Evolutionary conservation across 148 eudicot species (phyloP).

Genomic region (Amaranthus cruentus): DNA sequence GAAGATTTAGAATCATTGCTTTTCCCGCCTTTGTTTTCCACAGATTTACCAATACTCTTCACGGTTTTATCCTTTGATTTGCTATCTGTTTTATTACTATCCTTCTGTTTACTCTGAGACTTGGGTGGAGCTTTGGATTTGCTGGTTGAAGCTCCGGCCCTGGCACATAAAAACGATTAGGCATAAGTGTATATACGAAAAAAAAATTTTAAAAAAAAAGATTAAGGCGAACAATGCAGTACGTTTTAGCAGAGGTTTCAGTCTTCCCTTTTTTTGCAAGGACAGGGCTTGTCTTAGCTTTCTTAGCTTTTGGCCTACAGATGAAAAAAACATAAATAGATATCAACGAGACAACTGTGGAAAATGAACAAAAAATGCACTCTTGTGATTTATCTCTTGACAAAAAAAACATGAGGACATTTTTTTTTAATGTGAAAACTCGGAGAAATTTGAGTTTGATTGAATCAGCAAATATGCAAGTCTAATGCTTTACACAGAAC

Average conservation of each 20-base stretch:
- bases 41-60: conserved; percentile 35
- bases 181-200: not conserved
- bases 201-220: not conserved
- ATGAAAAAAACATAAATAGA: not conserved
- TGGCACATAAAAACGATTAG: not conserved
- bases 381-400: not conserved
- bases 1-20: conserved; percentile 26
- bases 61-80: conserved; percentile 33
- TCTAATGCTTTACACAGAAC: not conserved
- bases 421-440: not conserved
- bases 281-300: conserved; percentile 38
- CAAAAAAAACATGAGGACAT: not conserved
- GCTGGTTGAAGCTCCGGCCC: conserved; percentile 42
- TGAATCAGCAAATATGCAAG: not conserved
- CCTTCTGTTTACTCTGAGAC: conserved; percentile 20
- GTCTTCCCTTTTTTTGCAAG: conserved; percentile 34
- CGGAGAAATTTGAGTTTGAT: not conserved
- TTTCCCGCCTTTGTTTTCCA: conserved; percentile 26
- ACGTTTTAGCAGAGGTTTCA: conserved; percentile 45
- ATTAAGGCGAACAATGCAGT: conserved; percentile 6
- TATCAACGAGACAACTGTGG: not conserved
- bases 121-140: conserved; percentile 42
- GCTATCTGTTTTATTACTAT: conserved; percentile 27
- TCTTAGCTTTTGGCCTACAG: conserved; percentile 50
- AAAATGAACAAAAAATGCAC: not conserved